Evolutionary conservation across 306 rosid genomes (phyloP).

Genomic region (Trifolium pratense): DNA sequence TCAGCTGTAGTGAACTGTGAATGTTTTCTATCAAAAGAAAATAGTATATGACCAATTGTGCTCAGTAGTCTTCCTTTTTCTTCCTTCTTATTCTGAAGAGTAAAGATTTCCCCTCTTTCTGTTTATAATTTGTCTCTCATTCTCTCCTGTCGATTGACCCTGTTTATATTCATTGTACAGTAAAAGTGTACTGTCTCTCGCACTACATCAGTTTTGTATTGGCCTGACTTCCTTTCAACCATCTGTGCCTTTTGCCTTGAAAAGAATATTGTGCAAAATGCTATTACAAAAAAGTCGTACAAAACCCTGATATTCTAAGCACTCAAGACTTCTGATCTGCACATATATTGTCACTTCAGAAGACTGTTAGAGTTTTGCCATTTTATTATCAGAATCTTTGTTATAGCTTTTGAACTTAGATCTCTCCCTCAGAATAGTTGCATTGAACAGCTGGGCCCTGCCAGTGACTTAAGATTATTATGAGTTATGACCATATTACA

Average conservation of each 20-base stretch:
- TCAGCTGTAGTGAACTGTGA: not conserved
- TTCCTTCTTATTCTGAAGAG: not conserved
- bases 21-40: constrained; percentile 6
- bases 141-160: not conserved
- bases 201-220: not conserved
- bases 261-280: not conserved
- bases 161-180: not conserved
- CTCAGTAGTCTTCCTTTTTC: not conserved
- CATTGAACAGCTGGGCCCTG: constrained; percentile 6
- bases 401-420: not conserved
- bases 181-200: not conserved
- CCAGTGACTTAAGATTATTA: not conserved
- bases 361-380: not conserved
- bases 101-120: not conserved
- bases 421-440: not conserved
- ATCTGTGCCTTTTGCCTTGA: constrained; percentile 7
- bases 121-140: not conserved
- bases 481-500: constrained; percentile 18
- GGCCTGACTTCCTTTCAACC: not conserved
- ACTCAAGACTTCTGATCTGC: not conserved
- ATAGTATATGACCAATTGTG: not conserved
- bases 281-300: not conserved
- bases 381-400: constrained; percentile 3
- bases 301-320: constrained; percentile 6
- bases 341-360: not conserved